Conservation (phyloP, 2,329 filamentous ascomycete species). For the Diaporthe aspalathi region DNA sequence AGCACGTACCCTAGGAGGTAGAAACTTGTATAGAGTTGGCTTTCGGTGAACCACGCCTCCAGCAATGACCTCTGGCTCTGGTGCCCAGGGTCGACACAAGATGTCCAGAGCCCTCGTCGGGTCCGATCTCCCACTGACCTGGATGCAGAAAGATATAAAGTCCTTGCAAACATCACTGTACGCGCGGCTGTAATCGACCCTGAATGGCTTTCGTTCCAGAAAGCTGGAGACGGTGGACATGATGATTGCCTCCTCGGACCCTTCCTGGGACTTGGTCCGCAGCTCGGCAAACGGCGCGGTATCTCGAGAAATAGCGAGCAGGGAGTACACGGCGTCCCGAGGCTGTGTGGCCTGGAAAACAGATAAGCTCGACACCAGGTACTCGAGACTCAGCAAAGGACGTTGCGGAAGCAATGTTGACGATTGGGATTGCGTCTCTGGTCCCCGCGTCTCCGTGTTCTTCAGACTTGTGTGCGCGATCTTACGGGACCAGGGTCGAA, state of each 20-base stretch:
- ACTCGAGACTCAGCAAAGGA: constrained; percentile 48
- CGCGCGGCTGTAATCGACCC: constrained; percentile 48
- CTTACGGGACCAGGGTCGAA: neutral
- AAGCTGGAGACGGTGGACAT: constrained; percentile 40
- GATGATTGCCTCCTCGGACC: constrained; percentile 17
- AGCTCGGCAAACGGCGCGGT: constrained; percentile 41
- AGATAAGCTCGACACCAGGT: constrained; percentile 49
- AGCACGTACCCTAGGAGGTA: too few relatives aligned
- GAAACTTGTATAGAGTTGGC: neutral
- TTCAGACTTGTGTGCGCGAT: neutral
- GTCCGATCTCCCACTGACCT: constrained; percentile 38
- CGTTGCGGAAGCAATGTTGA: neutral
- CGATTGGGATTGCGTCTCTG: neutral
- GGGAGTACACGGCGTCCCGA: constrained; percentile 49
- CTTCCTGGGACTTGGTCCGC: neutral
- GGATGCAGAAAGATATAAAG: constrained; percentile 50
- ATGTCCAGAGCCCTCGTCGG: constrained; percentile 49
- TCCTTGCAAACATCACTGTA: constrained; percentile 49
- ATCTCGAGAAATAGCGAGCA: constrained; percentile 51
- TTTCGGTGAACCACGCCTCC: neutral
- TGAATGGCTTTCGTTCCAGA: constrained; percentile 45
- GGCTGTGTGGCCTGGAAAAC: constrained; percentile 47
- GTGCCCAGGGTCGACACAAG: constrained; percentile 53
- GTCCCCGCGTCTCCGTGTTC: too few relatives aligned
- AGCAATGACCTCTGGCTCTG: neutral